Conservation (phyloP, 352 stramenopile genomes). For the Pythium rishiriense region DNA sequence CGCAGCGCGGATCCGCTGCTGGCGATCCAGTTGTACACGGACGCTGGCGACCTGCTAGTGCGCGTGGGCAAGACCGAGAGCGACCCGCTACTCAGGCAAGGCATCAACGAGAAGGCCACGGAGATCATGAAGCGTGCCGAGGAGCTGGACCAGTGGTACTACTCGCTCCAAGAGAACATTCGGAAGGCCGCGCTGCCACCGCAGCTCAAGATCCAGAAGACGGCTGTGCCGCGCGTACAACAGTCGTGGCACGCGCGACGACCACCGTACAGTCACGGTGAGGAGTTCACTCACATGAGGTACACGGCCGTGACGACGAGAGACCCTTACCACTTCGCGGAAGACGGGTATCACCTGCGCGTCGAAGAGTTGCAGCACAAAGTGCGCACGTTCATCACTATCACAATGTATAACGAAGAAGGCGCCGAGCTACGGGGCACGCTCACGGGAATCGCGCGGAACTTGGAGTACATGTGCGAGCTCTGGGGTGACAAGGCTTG, state of each 20-base stretch:
- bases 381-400: constrained; percentile 49
- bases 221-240: constrained; percentile 43
- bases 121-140: constrained; percentile 50
- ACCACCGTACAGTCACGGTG: constrained; percentile 28
- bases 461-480: constrained; percentile 43
- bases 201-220: constrained; percentile 40
- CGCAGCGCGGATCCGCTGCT: constrained; percentile 33
- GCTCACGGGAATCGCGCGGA: constrained; percentile 40
- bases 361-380: constrained; percentile 34
- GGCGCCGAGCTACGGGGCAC: constrained; percentile 40
- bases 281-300: constrained; percentile 47
- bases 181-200: constrained; percentile 37
- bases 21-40: constrained; percentile 46
- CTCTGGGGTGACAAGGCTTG: constrained; percentile 41
- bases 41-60: constrained; percentile 36
- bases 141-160: constrained; percentile 47
- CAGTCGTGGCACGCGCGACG: constrained; percentile 36
- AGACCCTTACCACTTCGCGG: constrained; percentile 43
- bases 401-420: constrained; percentile 61
- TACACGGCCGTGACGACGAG: constrained; percentile 52
- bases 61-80: constrained; percentile 35
- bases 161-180: constrained; percentile 40
- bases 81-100: constrained; percentile 42
- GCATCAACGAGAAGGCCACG: constrained; percentile 44
- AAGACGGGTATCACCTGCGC: constrained; percentile 43